phyloP scores from a whole-genome alignment of 1,284 basidiomycete species.

The Papiliotrema fonsecae region DNA sequence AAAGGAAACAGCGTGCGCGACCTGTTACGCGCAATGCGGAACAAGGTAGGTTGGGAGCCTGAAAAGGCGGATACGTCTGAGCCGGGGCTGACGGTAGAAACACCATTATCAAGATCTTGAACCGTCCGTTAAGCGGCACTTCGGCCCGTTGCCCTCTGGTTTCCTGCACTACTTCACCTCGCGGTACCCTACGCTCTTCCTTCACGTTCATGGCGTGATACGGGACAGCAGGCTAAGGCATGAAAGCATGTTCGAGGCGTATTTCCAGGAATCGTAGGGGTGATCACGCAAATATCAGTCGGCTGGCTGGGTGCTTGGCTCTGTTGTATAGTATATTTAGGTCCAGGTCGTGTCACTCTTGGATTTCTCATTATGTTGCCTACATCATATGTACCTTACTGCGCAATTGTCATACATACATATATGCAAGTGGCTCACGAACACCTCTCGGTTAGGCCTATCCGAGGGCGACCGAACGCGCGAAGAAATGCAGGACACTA shows the following conservation, averaged over 20 bases:
- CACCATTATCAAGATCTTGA: constrained; percentile 91
- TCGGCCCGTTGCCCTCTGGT: constrained; percentile 86
- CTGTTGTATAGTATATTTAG: background rate
- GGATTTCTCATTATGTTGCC: background rate
- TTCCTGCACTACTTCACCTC: constrained; percentile 89
- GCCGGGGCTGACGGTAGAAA: constrained; percentile 58
- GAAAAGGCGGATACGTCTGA: background rate
- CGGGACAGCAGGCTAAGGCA: constrained; percentile 58
- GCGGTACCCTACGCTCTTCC: constrained; percentile 83
- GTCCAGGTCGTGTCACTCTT: background rate
- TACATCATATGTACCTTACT: background rate
- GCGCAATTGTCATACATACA: background rate
- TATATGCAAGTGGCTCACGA: too few species aligned
- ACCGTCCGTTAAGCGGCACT: constrained; percentile 75
- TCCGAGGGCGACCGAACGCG: too few species aligned
- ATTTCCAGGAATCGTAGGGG: constrained; percentile 57
- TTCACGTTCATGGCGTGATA: constrained; percentile 84
- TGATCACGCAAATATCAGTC: background rate
- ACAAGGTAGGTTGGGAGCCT: constrained; percentile 64
- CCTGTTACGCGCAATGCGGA: constrained; percentile 82
- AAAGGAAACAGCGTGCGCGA: constrained; percentile 87
- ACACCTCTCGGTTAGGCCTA: too few species aligned
- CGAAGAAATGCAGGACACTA: too few species aligned
- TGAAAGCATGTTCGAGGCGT: constrained; percentile 80
- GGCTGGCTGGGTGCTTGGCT: background rate